Conservation (phyloP, 495 filamentous ascomycete genomes). For the Ramalina intermedia region DNA sequence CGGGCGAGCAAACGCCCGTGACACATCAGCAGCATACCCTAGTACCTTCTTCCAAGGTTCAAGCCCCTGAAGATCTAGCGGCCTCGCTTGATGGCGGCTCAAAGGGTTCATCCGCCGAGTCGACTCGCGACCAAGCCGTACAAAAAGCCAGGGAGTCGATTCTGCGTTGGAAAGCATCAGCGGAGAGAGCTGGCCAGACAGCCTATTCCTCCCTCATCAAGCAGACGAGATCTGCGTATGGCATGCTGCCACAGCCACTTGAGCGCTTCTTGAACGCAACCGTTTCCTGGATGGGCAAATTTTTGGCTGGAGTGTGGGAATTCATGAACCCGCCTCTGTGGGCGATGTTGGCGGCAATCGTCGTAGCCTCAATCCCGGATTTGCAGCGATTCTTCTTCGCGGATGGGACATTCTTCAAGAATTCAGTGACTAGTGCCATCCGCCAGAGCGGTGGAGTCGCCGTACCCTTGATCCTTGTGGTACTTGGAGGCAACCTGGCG, state of each 20-base stretch:
- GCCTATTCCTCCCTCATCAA: neutral
- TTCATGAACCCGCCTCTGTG: slow-evolving; percentile 98
- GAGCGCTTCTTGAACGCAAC: slow-evolving; percentile 37
- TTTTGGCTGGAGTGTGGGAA: slow-evolving; percentile 57
- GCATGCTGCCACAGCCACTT: slow-evolving; percentile 40
- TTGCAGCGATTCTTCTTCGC: slow-evolving; percentile 79
- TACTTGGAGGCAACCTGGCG: slow-evolving; percentile 84
- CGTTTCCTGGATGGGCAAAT: slow-evolving; percentile 29
- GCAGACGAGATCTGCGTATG: slow-evolving; percentile 16
- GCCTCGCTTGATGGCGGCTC: neutral
- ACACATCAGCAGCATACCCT: slow-evolving; percentile 15
- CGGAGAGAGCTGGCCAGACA: neutral
- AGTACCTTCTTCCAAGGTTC: slow-evolving; percentile 3
- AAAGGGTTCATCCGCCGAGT: neutral
- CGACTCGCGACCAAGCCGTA: neutral
- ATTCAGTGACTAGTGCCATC: slow-evolving; percentile 82
- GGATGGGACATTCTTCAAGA: slow-evolving; percentile 78
- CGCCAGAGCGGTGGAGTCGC: slow-evolving; percentile 76
- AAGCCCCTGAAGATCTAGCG: no score
- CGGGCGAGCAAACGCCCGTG: slow-evolving; percentile 18
- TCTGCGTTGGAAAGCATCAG: neutral
- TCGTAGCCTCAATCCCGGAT: slow-evolving; percentile 78
- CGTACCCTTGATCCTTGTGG: slow-evolving; percentile 91
- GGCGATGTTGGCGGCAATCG: slow-evolving; percentile 82
- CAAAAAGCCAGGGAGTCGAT: neutral